phyloP scores from a whole-genome alignment of 2,329 filamentous ascomycete genomes.

The Colletotrichum liriopes region DNA sequence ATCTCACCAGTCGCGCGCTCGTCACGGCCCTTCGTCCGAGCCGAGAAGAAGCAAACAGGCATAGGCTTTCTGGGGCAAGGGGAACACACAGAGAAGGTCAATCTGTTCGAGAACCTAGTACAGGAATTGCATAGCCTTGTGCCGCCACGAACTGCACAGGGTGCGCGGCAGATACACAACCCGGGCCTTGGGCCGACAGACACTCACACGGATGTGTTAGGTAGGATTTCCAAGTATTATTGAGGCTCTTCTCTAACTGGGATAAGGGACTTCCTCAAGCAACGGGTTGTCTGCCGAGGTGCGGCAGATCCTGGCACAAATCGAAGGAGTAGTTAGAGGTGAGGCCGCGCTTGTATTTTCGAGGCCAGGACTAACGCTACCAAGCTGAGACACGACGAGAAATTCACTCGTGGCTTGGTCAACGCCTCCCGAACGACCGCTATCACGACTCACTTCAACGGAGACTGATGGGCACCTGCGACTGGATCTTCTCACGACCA shows the following conservation, averaged over 20 bases:
- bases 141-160: neutral
- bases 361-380: neutral
- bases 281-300: neutral
- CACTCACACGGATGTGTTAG: neutral
- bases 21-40: no score
- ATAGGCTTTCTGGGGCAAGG: conserved; percentile 40
- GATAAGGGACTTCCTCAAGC: neutral
- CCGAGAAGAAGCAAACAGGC: no score
- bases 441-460: conserved; percentile 45
- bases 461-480: conserved; percentile 47
- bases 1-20: no score
- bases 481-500: conserved; percentile 47
- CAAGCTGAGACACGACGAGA: conserved; percentile 32
- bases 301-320: conserved; percentile 1
- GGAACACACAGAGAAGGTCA: conserved; percentile 28
- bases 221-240: neutral
- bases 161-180: neutral
- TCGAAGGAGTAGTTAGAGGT: conserved; percentile 7
- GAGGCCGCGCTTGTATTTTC: neutral
- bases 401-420: conserved; percentile 42
- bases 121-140: conserved; percentile 36
- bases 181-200: neutral
- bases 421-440: conserved; percentile 30
- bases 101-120: conserved; percentile 22
- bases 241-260: neutral